These are phyloP conservation scores for Trichoderma citrinoviride DNA, from an alignment of 2,329 filamentous ascomycete species.

Conservation along the genomic window DNA sequence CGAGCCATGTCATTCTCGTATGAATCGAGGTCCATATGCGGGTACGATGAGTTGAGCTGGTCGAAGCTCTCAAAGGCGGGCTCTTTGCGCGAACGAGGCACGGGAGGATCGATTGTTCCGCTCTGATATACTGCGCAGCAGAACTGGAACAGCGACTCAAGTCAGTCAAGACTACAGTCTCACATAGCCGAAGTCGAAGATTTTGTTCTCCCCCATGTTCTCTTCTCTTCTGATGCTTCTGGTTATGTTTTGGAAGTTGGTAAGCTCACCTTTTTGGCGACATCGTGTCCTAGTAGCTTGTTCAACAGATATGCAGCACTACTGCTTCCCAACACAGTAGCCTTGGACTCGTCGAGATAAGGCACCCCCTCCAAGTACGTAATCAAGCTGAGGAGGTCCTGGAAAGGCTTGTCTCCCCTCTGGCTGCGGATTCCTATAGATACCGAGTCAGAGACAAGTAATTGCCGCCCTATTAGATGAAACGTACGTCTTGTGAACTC, in stretches of 20 bases:
- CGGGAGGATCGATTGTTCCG: conserved; percentile 40
- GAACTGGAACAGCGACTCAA: conserved; percentile 22
- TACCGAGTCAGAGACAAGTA: not conserved
- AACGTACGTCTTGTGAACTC: conserved; percentile 31
- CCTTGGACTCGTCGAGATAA: conserved; percentile 53
- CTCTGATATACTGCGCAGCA: conserved; percentile 47
- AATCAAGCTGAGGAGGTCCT: conserved; percentile 55
- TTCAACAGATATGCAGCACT: conserved; percentile 62
- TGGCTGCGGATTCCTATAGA: conserved; percentile 46
- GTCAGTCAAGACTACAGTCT: not conserved
- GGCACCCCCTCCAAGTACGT: conserved; percentile 50
- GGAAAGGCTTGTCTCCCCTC: conserved; percentile 55
- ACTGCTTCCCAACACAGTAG: conserved; percentile 51
- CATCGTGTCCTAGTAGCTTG: conserved; percentile 54
- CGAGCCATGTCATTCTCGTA: not conserved
- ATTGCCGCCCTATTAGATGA: too few relatives aligned
- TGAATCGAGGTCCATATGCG: conserved; percentile 30
- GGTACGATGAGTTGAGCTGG: conserved; percentile 44
- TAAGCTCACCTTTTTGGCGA: conserved; percentile 44
- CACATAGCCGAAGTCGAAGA: not conserved
- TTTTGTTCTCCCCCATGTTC: not conserved
- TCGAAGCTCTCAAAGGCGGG: conserved; percentile 27
- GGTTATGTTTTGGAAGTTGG: not conserved
- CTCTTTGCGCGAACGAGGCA: conserved; percentile 27
- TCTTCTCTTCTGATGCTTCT: too few relatives aligned